These are phyloP conservation scores for Leccinum imitatum DNA, from an alignment of 768 basidiomycete species.

Conservation along the genomic window DNA sequence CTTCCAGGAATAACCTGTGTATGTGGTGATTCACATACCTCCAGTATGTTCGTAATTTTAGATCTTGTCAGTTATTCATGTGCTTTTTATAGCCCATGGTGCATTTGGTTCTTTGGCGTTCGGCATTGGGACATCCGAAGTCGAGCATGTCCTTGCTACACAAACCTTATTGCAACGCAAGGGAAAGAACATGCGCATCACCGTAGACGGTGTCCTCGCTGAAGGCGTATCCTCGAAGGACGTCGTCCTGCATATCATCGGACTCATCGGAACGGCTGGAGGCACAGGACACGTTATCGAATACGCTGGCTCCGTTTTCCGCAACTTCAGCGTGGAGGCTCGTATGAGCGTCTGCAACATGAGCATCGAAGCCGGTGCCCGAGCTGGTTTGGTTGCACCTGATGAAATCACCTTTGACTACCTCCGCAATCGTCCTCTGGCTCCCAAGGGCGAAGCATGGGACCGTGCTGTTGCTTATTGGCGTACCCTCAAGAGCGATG, in stretches of 20 bases:
- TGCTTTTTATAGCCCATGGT: constrained; percentile 58
- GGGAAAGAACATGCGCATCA: constrained; percentile 90
- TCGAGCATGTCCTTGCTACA: constrained; percentile 92
- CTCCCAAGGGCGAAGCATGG: constrained; percentile 85
- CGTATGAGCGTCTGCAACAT: constrained; percentile 93
- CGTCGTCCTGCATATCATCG: constrained; percentile 88
- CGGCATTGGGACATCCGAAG: constrained; percentile 92
- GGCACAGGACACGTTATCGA: constrained; percentile 92
- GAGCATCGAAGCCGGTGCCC: constrained; percentile 93
- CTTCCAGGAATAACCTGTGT: constrained; percentile 80
- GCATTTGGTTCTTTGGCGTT: constrained; percentile 93
- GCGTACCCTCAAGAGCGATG: constrained; percentile 75
- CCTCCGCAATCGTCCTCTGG: constrained; percentile 75
- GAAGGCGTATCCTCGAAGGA: constrained; percentile 90
- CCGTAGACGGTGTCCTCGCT: constrained; percentile 75
- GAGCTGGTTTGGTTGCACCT: constrained; percentile 91
- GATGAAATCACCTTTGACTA: constrained; percentile 87
- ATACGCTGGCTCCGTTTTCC: constrained; percentile 87
- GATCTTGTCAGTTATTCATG: constrained; percentile 1
- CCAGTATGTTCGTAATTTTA: constrained; percentile 52
- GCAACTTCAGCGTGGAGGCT: constrained; percentile 84
- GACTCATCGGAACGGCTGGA: constrained; percentile 89
- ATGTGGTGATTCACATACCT: constrained; percentile 93
- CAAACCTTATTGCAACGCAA: constrained; percentile 87
- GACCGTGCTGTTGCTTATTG: constrained; percentile 84